Percentiles rank a stretch among this genome's conserved stretches.
Evolutionary conservation across 192 early-diverging fungal genomes (phyloP).

Genomic region (Funneliformis mosseae): DNA sequence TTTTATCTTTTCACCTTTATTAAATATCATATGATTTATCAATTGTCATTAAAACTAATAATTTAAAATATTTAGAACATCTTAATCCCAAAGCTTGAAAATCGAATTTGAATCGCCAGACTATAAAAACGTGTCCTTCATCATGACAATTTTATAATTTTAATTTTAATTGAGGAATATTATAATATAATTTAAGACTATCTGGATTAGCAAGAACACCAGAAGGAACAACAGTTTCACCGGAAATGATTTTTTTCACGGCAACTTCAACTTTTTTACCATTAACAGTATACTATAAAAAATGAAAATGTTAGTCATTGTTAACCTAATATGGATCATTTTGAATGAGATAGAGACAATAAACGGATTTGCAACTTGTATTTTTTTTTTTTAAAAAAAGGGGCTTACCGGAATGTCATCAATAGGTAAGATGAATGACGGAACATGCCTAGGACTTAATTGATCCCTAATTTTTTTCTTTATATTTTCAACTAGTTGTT

Average conservation of each 20-base stretch:
- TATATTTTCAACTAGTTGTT: constrained; percentile 68
- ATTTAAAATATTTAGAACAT: too few relatives aligned
- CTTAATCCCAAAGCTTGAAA: too few relatives aligned
- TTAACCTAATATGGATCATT: too few relatives aligned
- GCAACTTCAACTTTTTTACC: constrained; percentile 98
- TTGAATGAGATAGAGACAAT: not conserved
- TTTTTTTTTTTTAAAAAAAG: too few relatives aligned
- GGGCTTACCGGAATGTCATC: constrained; percentile 79
- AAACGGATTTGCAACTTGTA: too few relatives aligned
- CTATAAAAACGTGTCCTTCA: too few relatives aligned
- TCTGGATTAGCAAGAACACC: constrained; percentile 90
- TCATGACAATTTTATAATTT: not conserved
- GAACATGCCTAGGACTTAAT: constrained; percentile 91
- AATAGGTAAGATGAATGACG: constrained; percentile 79
- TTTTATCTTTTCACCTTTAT: too few relatives aligned
- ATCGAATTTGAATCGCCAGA: too few relatives aligned
- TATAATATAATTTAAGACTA: constrained; percentile 78
- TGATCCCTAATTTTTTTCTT: constrained; percentile 77
- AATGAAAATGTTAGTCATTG: not conserved
- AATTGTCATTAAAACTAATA: too few relatives aligned
- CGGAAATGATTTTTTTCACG: constrained; percentile 84
- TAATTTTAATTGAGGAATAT: constrained; percentile 67
- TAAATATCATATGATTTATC: too few relatives aligned
- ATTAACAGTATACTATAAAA: constrained; percentile 80
- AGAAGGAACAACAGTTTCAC: constrained; percentile 76